Base-by-base conservation (phyloP, 495 filamentous ascomycete species). In the Parathielavia appendiculata region DNA sequence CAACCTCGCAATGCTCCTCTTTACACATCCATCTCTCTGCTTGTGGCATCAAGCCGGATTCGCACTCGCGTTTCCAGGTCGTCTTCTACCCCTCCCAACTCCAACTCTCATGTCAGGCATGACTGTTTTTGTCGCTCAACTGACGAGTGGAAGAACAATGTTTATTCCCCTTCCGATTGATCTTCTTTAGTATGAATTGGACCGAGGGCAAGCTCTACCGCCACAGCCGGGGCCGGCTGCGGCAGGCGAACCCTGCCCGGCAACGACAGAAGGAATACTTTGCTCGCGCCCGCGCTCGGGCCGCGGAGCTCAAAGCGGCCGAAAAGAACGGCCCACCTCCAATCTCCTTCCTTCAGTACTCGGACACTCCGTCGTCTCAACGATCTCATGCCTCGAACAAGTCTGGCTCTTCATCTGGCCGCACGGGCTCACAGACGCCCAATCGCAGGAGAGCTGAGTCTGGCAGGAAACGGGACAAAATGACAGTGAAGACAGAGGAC, bases 151-250 rank as follows among this genome's bases (percentile, higher is more conserved):
- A 26, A 46, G 13, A 38, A 14, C 35, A 38, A 14, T 9, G 5
- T 26, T 47, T 19, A 22, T 26, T 7, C n/a, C 23, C n/a, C 30
- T 32, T 20, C 3, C 22, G 12, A 53, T 13, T 9, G n/a, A 49
- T 16, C 32, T 9, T 22, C 44, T n/a, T 30, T 51, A 58, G 16
- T 34, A 78, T 78, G 75, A 78, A 78, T 59, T 78, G 74, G 74
- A 76, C 72, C 19, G 75, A 75, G 59, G 71, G 71, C 36, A 73
- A 63, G 11, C 66, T 76, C n/a, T 63, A 74, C 22, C 73, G 71
- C 54, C 60, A 68, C 59, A 67, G 63, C 14, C 72, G 67, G 20
- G 63, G 67, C 11, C 62, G 58, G 19, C 56, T 71, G 53, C 67
- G 68, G 19, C 75, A 73, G 44, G 63, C 66, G 2, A 63, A 75